Conservation (phyloP, 495 filamentous ascomycete species). For the Lepidopterella palustris region DNA sequence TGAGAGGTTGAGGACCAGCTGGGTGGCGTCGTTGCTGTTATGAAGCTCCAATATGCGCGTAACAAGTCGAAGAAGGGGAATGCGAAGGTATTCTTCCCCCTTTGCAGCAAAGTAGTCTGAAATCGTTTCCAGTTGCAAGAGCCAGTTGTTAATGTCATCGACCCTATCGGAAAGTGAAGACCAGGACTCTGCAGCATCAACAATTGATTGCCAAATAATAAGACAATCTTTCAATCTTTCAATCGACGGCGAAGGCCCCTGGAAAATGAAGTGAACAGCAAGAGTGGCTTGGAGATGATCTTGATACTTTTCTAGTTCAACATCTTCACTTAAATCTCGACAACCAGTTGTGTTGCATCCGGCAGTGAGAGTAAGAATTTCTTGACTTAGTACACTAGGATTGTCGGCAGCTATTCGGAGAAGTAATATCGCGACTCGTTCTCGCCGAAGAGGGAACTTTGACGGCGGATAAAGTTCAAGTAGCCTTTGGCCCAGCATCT, state of each 20-base stretch:
- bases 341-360: background rate
- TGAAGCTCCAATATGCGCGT: slow-evolving; percentile 52
- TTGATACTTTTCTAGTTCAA: slow-evolving; percentile 45
- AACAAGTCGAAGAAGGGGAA: slow-evolving; percentile 45
- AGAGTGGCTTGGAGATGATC: slow-evolving; percentile 55
- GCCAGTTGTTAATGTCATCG: slow-evolving; percentile 53
- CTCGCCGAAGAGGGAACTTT: slow-evolving; percentile 31
- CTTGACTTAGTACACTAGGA: slow-evolving; percentile 1
- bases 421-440: slow-evolving; percentile 19
- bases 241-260: slow-evolving; percentile 43
- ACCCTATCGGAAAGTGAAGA: slow-evolving; percentile 49
- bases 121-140: slow-evolving; percentile 59
- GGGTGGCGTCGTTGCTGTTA: slow-evolving; percentile 29
- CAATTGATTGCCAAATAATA: slow-evolving; percentile 46
- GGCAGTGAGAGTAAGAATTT: background rate
- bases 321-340: slow-evolving; percentile 45
- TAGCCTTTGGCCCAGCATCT: slow-evolving; percentile 31
- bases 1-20: slow-evolving; percentile 50
- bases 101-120: slow-evolving; percentile 73
- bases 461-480: slow-evolving; percentile 24
- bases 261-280: slow-evolving; percentile 49
- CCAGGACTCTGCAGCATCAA: slow-evolving; percentile 44
- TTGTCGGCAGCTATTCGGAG: slow-evolving; percentile 20
- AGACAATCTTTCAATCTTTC: slow-evolving; percentile 46
- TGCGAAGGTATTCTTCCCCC: slow-evolving; percentile 45